phyloP scores from a whole-genome alignment of 2,329 filamentous ascomycete species.

The Pezicula radicicola region DNA sequence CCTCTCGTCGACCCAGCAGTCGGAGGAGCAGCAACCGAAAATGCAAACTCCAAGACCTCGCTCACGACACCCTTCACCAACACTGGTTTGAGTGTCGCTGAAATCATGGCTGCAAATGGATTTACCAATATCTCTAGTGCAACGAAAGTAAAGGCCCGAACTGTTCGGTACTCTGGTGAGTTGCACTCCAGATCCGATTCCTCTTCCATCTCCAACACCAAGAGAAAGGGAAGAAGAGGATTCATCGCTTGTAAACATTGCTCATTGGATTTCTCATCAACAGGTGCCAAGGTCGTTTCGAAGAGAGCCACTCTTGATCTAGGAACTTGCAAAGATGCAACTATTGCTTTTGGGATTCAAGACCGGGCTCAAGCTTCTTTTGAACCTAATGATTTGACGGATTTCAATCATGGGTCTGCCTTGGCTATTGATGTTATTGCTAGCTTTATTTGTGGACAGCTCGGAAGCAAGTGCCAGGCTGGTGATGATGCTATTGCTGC shows the following conservation, averaged over 20 bases:
- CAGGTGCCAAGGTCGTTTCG: constrained; percentile 19
- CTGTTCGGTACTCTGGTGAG: constrained; percentile 3
- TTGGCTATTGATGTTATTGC: background rate
- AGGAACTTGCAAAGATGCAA: background rate
- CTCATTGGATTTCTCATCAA: too few relatives aligned
- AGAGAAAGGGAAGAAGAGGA: too few relatives aligned
- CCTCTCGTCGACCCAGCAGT: constrained; percentile 63
- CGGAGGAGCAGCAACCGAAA: constrained; percentile 50
- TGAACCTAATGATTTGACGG: background rate
- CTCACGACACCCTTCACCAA: constrained; percentile 51
- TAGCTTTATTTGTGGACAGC: constrained; percentile 9
- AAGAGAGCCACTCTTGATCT: constrained; percentile 9
- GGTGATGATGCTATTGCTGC: constrained; percentile 4
- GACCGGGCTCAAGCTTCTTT: background rate
- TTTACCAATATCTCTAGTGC: constrained; percentile 55
- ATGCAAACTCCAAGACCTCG: constrained; percentile 52
- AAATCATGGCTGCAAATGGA: constrained; percentile 56
- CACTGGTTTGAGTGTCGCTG: constrained; percentile 59
- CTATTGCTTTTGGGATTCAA: constrained; percentile 1
- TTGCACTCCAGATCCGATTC: background rate
- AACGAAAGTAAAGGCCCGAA: constrained; percentile 21
- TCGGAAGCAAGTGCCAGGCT: constrained; percentile 8
- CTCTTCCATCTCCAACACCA: too few relatives aligned
- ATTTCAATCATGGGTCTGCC: constrained; percentile 1
- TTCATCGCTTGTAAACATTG: too few relatives aligned